Evolutionary conservation across 2,329 filamentous ascomycete species (phyloP), one percentile per base, ranked within the genome.

Genomic region (Alternaria sp.): DNA sequence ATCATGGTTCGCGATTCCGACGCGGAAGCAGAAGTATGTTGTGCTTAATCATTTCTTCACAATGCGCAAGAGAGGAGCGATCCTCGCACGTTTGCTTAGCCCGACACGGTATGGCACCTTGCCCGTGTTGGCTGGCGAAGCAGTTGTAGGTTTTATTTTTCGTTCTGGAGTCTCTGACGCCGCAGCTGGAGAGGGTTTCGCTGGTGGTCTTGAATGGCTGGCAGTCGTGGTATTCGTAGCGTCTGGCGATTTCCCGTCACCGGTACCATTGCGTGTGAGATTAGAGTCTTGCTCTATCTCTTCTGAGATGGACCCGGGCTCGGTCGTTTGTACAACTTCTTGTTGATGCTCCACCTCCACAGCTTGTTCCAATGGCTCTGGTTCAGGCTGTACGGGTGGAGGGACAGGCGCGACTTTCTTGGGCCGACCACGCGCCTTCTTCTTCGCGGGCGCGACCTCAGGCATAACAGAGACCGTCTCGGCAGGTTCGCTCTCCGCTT

Each of bases 21-120:
- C 9, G 25, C 10, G 5, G 10, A 15, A 44, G 41, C 37, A 46
- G 2, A 20, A 26, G 41, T 20, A 26, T 20, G 15, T 2, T 6
- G 3, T 26, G 26, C 21, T 11, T 12, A 5, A 30, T 65, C 54
- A 85, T 71, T 84, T 85, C 73, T 78, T 82, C 50, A 85, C 75
- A 3, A 76, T 75, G 63, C 82, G 84, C 56, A 86, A 74, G 47
- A 86, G 69, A 9, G 84, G 83, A 45, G 84, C 78, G 56, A 86
- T 85, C 58, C 82, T 80, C 21, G 80, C 81, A 45, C 81, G 79
- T 74, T 82, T 83, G 71, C 84, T 86, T 41, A 86, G 72, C 3
- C 84, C 84, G 45, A 86, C 84, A 23, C 84, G 76, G 53, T 84
- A 83, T 2, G 75, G 70, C 21, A 81, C 76, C 66, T 84, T 84